Percentiles rank a stretch among this genome's conserved stretches.
Evolutionary conservation across 1,284 basidiomycete species (phyloP).

Genomic region (Golubevia pallescens): DNA sequence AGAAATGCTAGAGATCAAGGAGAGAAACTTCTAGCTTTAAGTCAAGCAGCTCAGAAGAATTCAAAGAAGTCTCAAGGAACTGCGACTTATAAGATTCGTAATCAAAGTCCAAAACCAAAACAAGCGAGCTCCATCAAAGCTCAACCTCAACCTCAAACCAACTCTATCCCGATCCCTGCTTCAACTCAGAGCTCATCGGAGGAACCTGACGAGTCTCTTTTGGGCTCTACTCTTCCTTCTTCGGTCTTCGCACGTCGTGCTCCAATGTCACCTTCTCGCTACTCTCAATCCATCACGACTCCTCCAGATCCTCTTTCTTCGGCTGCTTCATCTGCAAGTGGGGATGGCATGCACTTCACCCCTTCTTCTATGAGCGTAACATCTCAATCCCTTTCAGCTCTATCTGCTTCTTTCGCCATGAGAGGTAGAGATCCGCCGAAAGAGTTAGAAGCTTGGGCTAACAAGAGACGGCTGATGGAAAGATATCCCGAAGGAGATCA

Average conservation of each 20-base stretch:
- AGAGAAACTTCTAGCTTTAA: neutral
- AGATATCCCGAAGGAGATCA: slow-evolving; percentile 50
- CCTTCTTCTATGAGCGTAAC: slow-evolving; percentile 7
- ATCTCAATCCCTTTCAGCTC: slow-evolving; percentile 27
- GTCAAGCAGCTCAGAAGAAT: neutral
- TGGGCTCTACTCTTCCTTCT: slow-evolving; percentile 18
- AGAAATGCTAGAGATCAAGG: neutral
- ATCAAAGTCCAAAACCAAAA: neutral
- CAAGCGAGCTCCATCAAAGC: slow-evolving; percentile 7
- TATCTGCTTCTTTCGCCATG: slow-evolving; percentile 51
- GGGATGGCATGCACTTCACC: neutral
- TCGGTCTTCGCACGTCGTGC: slow-evolving; percentile 31
- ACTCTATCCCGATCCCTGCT: neutral
- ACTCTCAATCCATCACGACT: neutral
- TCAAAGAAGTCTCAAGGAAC: neutral
- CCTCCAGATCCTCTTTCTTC: neutral
- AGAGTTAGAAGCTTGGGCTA: slow-evolving; percentile 47
- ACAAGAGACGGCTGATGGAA: slow-evolving; percentile 42
- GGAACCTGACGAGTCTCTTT: slow-evolving; percentile 4
- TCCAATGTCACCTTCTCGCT: slow-evolving; percentile 13
- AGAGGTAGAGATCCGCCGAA: slow-evolving; percentile 36
- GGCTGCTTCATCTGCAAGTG: neutral
- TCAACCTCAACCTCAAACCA: neutral
- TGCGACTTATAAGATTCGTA: neutral
- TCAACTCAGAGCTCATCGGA: slow-evolving; percentile 12